These are phyloP conservation scores for Saccharomycopsis synnaedendra DNA, from an alignment of 805 yeast genomes.

Conservation along the genomic window DNA sequence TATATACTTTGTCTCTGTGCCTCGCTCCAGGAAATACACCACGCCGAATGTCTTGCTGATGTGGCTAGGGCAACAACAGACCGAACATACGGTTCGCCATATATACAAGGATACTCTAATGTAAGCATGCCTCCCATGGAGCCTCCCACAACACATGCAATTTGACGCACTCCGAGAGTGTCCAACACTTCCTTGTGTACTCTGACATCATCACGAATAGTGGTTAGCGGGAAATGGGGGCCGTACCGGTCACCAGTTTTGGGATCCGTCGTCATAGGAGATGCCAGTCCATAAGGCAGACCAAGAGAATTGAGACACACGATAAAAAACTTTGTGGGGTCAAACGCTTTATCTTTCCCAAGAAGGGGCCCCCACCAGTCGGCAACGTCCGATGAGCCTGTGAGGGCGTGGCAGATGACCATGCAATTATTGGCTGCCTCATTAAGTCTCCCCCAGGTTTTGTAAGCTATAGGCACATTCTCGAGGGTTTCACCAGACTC, in stretches of 20 bases:
- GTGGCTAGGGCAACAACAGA: slow-evolving; percentile 81
- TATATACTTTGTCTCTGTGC: slow-evolving; percentile 95
- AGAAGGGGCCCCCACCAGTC: slow-evolving; percentile 99
- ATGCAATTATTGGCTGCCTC: slow-evolving; percentile 59
- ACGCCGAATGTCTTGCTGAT: slow-evolving; percentile 88
- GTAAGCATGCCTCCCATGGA: slow-evolving; percentile 99
- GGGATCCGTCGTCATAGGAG: slow-evolving; percentile 79
- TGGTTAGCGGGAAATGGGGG: slow-evolving; percentile 88
- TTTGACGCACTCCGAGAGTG: slow-evolving; percentile 60
- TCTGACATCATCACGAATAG: slow-evolving; percentile 85
- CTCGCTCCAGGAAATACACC: slow-evolving; percentile 99
- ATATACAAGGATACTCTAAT: slow-evolving; percentile 64
- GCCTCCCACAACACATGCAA: slow-evolving; percentile 89
- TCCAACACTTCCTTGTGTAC: slow-evolving; percentile 73
- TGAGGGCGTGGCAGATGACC: slow-evolving; percentile 91
- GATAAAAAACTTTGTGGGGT: slow-evolving; percentile 77
- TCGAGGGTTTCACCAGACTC: slow-evolving; percentile 72
- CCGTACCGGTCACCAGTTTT: slow-evolving; percentile 72
- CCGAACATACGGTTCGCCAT: slow-evolving; percentile 55
- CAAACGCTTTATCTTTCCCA: slow-evolving; percentile 81
- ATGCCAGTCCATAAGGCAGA: slow-evolving; percentile 91
- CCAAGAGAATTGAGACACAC: slow-evolving; percentile 90
- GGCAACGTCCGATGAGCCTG: slow-evolving; percentile 89
- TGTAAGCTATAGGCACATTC: slow-evolving; percentile 86
- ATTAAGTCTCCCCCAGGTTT: slow-evolving; percentile 88